Evolutionary conservation across 2,329 filamentous ascomycete species (phyloP).

Genomic region (Arthrobotrys conoides): DNA sequence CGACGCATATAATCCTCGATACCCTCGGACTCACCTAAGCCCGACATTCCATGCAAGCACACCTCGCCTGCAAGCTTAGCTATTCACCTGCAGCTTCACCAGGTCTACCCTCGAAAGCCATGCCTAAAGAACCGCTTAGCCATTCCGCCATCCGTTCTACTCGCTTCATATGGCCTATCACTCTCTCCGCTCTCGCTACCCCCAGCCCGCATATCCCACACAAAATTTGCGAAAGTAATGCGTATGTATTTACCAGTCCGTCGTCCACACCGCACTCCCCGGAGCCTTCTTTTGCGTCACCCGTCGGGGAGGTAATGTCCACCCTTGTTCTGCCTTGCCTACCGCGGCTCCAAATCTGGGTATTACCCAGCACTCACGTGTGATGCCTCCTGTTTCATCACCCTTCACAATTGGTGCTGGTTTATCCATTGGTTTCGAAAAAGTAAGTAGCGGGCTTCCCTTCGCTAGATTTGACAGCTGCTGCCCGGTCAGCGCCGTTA

Average conservation of each 20-base stretch:
- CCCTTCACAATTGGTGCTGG: conserved; percentile 72
- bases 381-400: conserved; percentile 67
- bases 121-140: conserved; percentile 43
- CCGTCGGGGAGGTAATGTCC: conserved; percentile 88
- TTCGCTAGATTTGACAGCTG: conserved; percentile 85
- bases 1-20: conserved; percentile 47
- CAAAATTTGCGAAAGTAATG: not conserved
- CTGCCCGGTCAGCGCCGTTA: conserved; percentile 82
- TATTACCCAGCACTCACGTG: conserved; percentile 85
- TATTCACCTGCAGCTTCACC: conserved; percentile 37
- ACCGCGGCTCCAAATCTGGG: conserved; percentile 81
- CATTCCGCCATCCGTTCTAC: conserved; percentile 54
- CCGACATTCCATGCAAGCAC: conserved; percentile 45
- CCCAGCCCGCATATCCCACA: conserved; percentile 34
- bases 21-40: conserved; percentile 27
- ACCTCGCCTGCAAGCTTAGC: conserved; percentile 45
- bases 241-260: conserved; percentile 37
- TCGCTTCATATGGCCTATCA: conserved; percentile 48
- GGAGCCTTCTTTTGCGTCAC: conserved; percentile 82
- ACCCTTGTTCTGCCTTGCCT: conserved; percentile 77
- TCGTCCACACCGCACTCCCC: conserved; percentile 76
- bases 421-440: conserved; percentile 93
- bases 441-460: conserved; percentile 84
- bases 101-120: conserved; percentile 48
- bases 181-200: conserved; percentile 38